Base-by-base conservation (phyloP, 495 filamentous ascomycete genomes). In the Cryomyces antarcticus region DNA sequence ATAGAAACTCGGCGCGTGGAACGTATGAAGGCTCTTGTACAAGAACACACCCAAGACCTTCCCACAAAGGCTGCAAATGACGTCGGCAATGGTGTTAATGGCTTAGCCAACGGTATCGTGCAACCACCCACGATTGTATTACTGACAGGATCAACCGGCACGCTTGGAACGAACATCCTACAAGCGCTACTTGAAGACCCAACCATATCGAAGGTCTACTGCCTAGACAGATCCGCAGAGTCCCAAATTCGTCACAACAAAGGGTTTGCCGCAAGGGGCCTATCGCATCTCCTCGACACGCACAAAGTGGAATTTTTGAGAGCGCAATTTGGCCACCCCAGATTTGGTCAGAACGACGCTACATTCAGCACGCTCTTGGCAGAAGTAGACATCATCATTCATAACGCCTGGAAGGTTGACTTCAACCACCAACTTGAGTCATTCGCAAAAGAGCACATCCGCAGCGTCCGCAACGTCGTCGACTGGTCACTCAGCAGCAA, bases 401-500 rank as follows among this genome's bases (percentile, higher is more conserved):
- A 66, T 48, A 65, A 64, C 42, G 62, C 61, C 35, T 69, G 65
- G 65, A 43, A 55, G 1, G 60, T 65, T 31, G 61, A 69, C 53
- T 66, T 68, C 54, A 65, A 66, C 36, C 55, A 55, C 6, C 48
- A 56, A 0, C 50, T 69, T 3, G 6, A 24, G 2, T 57, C 56
- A 6, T 68, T 64, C 47, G 17, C 17, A 24, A 43, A 54, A 6
- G 30, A 7, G 5, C 38, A 47, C 37, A 42, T 50, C 5, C 9
- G 6, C 27, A 31, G 48, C n/a, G 30, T 31, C 6, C 31, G 48
- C 5, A 10, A 40, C 33, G 40, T 30, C 41, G 28, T 44, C 12
- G 40, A 48, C 39, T 47, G 30, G 5, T 36, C 28, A 12, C 7
- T 33, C 30, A 13, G 43, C 11, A 43, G 37, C 7, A 10, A 17